Conservation (phyloP, 2,329 filamentous ascomycete species). For the Shiraia bambusicola region DNA sequence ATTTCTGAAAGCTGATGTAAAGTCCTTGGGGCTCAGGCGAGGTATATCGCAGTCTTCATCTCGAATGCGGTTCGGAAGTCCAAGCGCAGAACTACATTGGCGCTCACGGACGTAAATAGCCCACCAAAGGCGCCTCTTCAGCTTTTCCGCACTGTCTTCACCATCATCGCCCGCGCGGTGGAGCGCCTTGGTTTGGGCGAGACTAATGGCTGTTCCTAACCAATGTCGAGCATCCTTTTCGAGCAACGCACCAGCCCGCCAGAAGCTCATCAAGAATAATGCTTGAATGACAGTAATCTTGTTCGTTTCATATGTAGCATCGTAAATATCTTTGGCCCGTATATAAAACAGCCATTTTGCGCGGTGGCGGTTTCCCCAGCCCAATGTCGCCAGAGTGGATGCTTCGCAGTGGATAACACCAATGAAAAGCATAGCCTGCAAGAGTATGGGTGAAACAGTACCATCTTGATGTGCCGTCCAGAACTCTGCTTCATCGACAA, state of each 20-base stretch:
- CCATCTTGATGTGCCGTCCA: slow-evolving; percentile 44
- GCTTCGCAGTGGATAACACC: slow-evolving; percentile 57
- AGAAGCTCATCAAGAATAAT: slow-evolving; percentile 59
- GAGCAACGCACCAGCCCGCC: slow-evolving; percentile 51
- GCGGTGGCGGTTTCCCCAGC: slow-evolving; percentile 52
- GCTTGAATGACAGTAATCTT: slow-evolving; percentile 54
- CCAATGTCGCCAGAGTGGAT: slow-evolving; percentile 47
- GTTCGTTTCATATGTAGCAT: slow-evolving; percentile 56
- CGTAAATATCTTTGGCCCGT: slow-evolving; percentile 54
- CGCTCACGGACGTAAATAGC: slow-evolving; percentile 55
- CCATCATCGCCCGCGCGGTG: slow-evolving; percentile 39
- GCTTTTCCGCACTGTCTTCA: slow-evolving; percentile 33
- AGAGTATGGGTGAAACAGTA: slow-evolving; percentile 52
- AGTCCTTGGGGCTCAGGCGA: slow-evolving; percentile 42
- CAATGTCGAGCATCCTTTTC: slow-evolving; percentile 44
- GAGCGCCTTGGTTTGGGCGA: slow-evolving; percentile 54
- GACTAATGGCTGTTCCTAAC: slow-evolving; percentile 51
- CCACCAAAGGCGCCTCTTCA: slow-evolving; percentile 57
- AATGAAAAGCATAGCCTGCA: slow-evolving; percentile 58
- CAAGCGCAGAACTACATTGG: slow-evolving; percentile 50
- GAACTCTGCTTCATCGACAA: slow-evolving; percentile 53
- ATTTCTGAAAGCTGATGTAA: slow-evolving; percentile 37
- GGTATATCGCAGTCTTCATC: slow-evolving; percentile 54
- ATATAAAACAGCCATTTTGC: slow-evolving; percentile 56
- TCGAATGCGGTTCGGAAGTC: slow-evolving; percentile 51